Percentiles rank a stretch among this genome's conserved stretches.
Conservation (phyloP, 1,139 yeast genomes). For the Blastobotrys serpentis region DNA sequence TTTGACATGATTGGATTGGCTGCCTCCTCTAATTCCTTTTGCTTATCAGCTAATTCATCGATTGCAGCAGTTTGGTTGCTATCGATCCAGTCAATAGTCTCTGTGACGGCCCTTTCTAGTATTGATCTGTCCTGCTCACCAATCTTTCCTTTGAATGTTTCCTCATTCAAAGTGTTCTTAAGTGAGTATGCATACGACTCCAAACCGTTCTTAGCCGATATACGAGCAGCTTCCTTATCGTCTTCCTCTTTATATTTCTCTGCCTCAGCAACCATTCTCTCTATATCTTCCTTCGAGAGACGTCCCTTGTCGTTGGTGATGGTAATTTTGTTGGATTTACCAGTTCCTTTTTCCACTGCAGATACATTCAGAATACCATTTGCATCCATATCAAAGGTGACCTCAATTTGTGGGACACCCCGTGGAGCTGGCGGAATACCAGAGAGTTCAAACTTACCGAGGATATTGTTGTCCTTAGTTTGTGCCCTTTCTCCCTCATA, state of each 20-base stretch:
- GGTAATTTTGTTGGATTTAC: too few relatives aligned
- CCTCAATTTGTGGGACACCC: slow-evolving; percentile 98
- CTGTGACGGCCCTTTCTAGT: slow-evolving; percentile 36
- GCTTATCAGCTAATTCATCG: slow-evolving; percentile 90
- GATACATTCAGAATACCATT: too few relatives aligned
- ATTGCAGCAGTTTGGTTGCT: slow-evolving; percentile 87
- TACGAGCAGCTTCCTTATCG: slow-evolving; percentile 77
- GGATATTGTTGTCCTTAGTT: not conserved
- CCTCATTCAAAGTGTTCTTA: slow-evolving; percentile 64
- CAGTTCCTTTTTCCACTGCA: too few relatives aligned
- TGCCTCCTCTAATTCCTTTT: slow-evolving; percentile 78
- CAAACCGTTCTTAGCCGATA: slow-evolving; percentile 79
- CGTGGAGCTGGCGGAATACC: slow-evolving; percentile 96
- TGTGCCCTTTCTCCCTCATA: too few relatives aligned
- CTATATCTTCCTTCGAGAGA: slow-evolving; percentile 84
- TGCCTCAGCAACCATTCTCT: slow-evolving; percentile 92
- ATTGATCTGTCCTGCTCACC: slow-evolving; percentile 81
- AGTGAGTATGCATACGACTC: slow-evolving; percentile 90
- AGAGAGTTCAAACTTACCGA: not conserved
- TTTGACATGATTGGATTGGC: slow-evolving; percentile 94
- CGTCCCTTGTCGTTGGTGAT: slow-evolving; percentile 95
- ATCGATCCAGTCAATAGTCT: slow-evolving; percentile 82
- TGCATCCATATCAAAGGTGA: slow-evolving; percentile 89
- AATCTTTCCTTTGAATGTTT: slow-evolving; percentile 89
- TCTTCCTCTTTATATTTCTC: slow-evolving; percentile 86